These are phyloP conservation scores for Mortierella sp. DNA, from an alignment of 371 early-diverging fungal genomes.

Conservation along the genomic window DNA sequence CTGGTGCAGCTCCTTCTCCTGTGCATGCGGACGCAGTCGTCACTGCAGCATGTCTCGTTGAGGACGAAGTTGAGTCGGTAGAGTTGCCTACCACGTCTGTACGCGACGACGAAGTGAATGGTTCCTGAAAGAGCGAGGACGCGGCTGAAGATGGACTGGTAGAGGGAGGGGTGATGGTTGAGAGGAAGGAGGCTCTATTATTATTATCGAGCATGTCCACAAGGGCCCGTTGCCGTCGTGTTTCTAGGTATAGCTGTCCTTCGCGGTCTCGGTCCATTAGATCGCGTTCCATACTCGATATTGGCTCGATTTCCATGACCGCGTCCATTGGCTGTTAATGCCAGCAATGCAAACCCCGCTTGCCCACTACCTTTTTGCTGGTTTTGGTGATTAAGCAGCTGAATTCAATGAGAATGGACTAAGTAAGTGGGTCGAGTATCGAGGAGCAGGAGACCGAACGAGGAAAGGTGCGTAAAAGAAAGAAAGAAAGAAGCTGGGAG, in stretches of 20 bases:
- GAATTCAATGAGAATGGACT: background rate
- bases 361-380: no score
- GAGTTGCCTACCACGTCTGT: background rate
- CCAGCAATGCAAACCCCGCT: no score
- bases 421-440: background rate
- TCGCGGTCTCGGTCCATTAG: conserved; percentile 52
- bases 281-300: conserved; percentile 47
- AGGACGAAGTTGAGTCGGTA: conserved; percentile 2
- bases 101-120: background rate
- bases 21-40: conserved; percentile 1
- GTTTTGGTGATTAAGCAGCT: no score
- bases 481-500: no score
- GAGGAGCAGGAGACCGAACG: background rate
- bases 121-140: conserved; percentile 47
- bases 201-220: conserved; percentile 25
- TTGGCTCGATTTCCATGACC: conserved; percentile 35
- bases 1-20: background rate
- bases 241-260: conserved; percentile 47
- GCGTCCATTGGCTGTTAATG: conserved; percentile 8
- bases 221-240: conserved; percentile 37
- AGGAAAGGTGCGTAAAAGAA: background rate
- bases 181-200: conserved; percentile 52
- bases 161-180: conserved; percentile 54
- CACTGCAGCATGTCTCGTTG: no score
- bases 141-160: conserved; percentile 41